These are phyloP conservation scores for Parathielavia appendiculata DNA, from an alignment of 495 filamentous ascomycete species.

Conservation along the genomic window DNA sequence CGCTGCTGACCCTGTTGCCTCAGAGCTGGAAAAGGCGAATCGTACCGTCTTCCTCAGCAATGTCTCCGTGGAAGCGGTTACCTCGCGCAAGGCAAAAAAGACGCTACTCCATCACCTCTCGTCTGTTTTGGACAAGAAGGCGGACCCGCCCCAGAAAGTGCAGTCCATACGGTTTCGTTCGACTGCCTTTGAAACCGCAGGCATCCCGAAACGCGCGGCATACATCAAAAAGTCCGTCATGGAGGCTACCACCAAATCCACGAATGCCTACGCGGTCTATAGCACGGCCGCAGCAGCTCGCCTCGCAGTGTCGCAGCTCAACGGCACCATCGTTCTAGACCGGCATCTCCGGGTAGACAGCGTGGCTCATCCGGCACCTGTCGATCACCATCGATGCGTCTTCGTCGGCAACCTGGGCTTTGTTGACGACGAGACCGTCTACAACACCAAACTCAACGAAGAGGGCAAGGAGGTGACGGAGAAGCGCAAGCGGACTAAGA, in stretches of 20 bases:
- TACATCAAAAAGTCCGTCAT: conserved; percentile 77
- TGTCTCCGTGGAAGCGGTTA: conserved; percentile 74
- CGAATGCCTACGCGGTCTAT: conserved; percentile 92
- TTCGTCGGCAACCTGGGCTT: conserved; percentile 97
- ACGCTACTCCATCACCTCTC: conserved; percentile 62
- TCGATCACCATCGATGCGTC: conserved; percentile 82
- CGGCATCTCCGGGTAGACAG: conserved; percentile 87
- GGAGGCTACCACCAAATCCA: conserved; percentile 83
- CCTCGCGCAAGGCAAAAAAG: conserved; percentile 73
- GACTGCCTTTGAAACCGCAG: conserved; percentile 67
- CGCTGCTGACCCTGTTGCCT: conserved; percentile 35
- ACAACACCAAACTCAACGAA: conserved; percentile 55
- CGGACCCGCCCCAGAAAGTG: conserved; percentile 58
- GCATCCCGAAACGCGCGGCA: conserved; percentile 84
- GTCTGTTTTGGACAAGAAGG: conserved; percentile 44
- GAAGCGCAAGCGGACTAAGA: conserved; percentile 58
- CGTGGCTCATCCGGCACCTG: conserved; percentile 76
- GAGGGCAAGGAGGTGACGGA: conserved; percentile 44
- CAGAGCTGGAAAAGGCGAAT: conserved; percentile 75
- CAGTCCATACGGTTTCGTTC: conserved; percentile 92
- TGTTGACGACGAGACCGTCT: conserved; percentile 72
- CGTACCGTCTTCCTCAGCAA: conserved; percentile 94
- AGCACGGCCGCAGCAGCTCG: conserved; percentile 64
- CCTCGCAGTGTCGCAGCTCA: conserved; percentile 69
- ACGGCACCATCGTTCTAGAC: conserved; percentile 76